Evolutionary conservation across 352 stramenopile genomes (phyloP), one percentile per base, ranked within the genome.

Genomic region (Globisporangium perplexum): DNA sequence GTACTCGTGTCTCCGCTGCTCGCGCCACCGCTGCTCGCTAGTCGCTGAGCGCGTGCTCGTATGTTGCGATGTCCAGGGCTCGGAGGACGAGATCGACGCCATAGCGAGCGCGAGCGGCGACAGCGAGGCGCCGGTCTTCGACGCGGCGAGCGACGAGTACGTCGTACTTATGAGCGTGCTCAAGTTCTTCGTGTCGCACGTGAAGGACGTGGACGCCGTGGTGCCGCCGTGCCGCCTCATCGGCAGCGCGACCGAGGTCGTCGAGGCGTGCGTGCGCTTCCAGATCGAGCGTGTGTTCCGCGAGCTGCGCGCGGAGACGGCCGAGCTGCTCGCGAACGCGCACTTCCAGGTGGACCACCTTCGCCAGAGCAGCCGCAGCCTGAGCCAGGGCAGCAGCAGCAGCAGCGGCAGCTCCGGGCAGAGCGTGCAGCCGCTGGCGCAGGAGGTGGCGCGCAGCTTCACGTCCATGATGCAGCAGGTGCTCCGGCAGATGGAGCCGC

Each of bases 131-230:
- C 70, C 17, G 18, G 57, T 74, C 10, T 7, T 70, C 11, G 23
- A 61, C 10, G 53, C 24, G 6, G 55, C 47, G 7, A 66, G 64
- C n/a, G 82, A 80, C 30, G 74, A 88, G 41, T 94, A 92, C 43
- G 77, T 86, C 57, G 72, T 87, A 33, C 72, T 94, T 45, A 92
- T 94, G 84, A 79, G 71, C 49, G 78, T 90, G 50, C 70, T 94
- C 47, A 89, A 90, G 55, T 58, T 79, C 41, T 90, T 92, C 64
- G 63, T 92, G 11, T 61, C 73, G 4, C 63, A 83, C 57, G 77
- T 89, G 44, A 75, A 79, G 38, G 57, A 72, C 33, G 63, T 89
- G 22, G 70, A 88, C 39, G 63, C 50, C 22, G 68, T 79, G 20
- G 71, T 89, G 20, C 82, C 79, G n/a, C 72, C 79, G 18, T 83